Evolutionary conservation across 148 eudicot species (phyloP).

Genomic region (Persicaria tinctoria): DNA sequence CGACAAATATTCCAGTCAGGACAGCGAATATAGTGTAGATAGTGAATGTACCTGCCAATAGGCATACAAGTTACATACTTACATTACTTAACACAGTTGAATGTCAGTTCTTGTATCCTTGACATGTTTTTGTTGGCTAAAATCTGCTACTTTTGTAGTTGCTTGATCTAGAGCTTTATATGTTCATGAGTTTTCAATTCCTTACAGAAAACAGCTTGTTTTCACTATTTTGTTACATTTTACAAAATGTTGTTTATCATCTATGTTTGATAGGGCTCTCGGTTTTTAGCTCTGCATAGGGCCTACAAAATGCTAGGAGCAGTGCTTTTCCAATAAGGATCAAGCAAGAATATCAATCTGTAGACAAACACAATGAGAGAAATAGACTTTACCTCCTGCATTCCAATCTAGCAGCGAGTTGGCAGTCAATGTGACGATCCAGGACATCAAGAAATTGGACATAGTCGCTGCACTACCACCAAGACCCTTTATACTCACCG

Average conservation of each 20-base stretch:
- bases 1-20: constrained; percentile 41
- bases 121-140: too few species aligned
- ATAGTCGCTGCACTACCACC: constrained; percentile 78
- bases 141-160: too few species aligned
- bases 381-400: constrained; percentile 46
- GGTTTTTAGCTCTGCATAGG: too few species aligned
- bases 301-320: too few species aligned
- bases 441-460: constrained; percentile 55
- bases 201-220: too few species aligned
- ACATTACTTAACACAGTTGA: too few species aligned
- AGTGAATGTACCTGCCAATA: constrained; percentile 60
- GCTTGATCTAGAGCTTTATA: too few species aligned
- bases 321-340: background rate
- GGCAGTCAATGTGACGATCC: constrained; percentile 71
- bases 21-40: constrained; percentile 46
- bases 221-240: too few species aligned
- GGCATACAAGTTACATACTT: background rate
- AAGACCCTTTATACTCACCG: constrained; percentile 63
- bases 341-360: background rate
- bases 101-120: too few species aligned
- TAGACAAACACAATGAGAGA: background rate
- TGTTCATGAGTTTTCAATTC: too few species aligned
- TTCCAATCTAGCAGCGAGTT: constrained; percentile 63
- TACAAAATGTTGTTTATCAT: too few species aligned
- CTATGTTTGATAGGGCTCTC: too few species aligned